Percentiles rank a stretch among this genome's conserved stretches.
phyloP scores from a whole-genome alignment of 2,329 filamentous ascomycete species.

The Fusarium brachygibbosum region DNA sequence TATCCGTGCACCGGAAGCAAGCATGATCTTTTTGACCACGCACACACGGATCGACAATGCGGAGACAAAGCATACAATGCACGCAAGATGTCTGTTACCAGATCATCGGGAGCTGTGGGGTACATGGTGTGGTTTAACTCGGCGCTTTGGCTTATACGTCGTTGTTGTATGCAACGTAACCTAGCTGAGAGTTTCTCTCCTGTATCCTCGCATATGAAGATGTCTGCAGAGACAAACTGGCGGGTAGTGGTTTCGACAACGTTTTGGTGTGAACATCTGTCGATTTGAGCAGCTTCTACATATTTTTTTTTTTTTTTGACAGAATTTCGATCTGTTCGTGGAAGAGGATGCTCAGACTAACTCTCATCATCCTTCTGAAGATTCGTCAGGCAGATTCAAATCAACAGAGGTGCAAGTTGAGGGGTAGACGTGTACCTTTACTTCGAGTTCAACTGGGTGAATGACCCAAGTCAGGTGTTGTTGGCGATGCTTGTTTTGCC shows the following conservation, averaged over 20 bases:
- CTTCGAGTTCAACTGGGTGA: background rate
- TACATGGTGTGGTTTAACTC: slow-evolving; percentile 53
- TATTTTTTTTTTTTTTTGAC: too few species aligned
- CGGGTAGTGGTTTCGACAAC: too few species aligned
- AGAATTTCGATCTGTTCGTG: too few species aligned
- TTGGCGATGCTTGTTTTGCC: background rate
- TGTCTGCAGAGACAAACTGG: background rate
- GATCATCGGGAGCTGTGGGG: slow-evolving; percentile 54
- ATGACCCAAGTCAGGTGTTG: background rate
- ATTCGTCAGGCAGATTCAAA: background rate
- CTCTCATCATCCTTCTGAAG: too few species aligned
- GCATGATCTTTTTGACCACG: slow-evolving; percentile 52
- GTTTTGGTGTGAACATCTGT: background rate
- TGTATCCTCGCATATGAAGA: background rate
- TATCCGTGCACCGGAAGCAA: background rate
- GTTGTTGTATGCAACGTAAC: slow-evolving; percentile 49
- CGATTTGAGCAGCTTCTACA: too few species aligned
- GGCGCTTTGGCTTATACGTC: slow-evolving; percentile 49
- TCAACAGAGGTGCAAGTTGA: background rate
- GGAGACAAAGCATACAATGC: slow-evolving; percentile 1
- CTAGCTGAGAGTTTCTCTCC: slow-evolving; percentile 9
- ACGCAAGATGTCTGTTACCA: slow-evolving; percentile 51
- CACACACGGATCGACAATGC: slow-evolving; percentile 5
- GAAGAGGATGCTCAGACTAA: too few species aligned
- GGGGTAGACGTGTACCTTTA: too few species aligned